Base-by-base conservation (phyloP, 139 green algal species). In the Chlamydomonas asymmetrica region DNA sequence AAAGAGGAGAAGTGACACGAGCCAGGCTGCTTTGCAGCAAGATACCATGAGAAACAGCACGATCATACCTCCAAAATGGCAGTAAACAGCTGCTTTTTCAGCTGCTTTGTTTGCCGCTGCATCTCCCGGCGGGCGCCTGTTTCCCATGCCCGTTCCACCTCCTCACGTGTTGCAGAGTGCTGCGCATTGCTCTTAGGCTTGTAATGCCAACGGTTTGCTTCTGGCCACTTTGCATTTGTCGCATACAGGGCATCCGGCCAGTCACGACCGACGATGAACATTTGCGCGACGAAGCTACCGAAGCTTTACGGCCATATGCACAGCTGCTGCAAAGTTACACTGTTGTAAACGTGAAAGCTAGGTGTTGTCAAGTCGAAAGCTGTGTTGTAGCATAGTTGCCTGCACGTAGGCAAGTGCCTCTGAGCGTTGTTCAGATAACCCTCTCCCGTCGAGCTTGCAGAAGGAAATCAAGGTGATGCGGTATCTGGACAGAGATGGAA, bases 1-100 rank as follows among this genome's bases (percentile, higher is more conserved):
- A 4, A 29, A 54, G 13, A 29, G 8, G 2, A 25, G 10, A 52
- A 52, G 10, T 25, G 45, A 16, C 16, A 52, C 45, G 10, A 52
- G 35, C 35, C 6, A 18, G 39, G 34, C 10, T 20, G 37, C 62
- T 34, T n/a, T 50, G 62, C 34, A 34, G 18, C 35, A 68, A 5
- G 45, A 25, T 10, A 16, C 16, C 10, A 16, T 10, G 45, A 52
- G n/a, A n/a, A n/a, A n/a, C n/a, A n/a, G n/a, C 45, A 25, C 45
- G 10, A 49, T 34, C 57, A 3, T 34, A 80, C 75, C 75, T 68
- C 35, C 8, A 81, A 10, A 7, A 81, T 75, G 13, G 75, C 75
- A 20, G 63, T 59, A 39, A 81, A 81, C 43, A 81, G 39, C 18
- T 56, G 25, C 16, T 74, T 65, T 59, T 81, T 81, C 22, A 68